phyloP scores from a whole-genome alignment of 352 stramenopile species.

The Phytophthora litchii region DNA sequence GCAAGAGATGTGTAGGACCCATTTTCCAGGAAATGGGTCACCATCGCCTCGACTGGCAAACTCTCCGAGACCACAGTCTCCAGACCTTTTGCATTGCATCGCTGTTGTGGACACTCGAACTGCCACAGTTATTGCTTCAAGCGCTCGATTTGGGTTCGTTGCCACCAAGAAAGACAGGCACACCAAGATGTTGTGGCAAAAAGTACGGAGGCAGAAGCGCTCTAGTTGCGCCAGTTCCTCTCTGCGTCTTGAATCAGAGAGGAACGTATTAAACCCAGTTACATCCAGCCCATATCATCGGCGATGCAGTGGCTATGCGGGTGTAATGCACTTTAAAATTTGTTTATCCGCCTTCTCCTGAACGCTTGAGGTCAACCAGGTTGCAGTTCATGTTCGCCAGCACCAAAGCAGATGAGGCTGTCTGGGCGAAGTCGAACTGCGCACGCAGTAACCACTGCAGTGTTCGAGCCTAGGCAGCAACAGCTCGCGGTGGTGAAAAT shows the following conservation, averaged over 20 bases:
- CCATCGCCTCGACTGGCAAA: conserved; percentile 1
- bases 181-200: background rate
- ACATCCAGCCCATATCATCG: no score
- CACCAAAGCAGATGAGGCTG: background rate
- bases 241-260: background rate
- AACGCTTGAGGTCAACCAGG: background rate
- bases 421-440: background rate
- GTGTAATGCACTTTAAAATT: background rate
- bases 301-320: no score
- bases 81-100: background rate
- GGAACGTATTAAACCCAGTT: background rate
- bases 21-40: conserved; percentile 14
- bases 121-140: no score
- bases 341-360: background rate
- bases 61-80: background rate
- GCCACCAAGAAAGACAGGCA: background rate
- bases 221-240: background rate
- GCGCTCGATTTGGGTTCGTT: background rate
- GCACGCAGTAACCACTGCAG: background rate
- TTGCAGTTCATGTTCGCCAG: background rate
- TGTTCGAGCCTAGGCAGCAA: background rate
- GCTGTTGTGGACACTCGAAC: background rate
- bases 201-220: background rate
- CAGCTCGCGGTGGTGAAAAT: background rate
- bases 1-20: conserved; percentile 26